Base-by-base conservation (phyloP, 2,329 filamentous ascomycete species). In the Taxawa tesnikishii region DNA sequence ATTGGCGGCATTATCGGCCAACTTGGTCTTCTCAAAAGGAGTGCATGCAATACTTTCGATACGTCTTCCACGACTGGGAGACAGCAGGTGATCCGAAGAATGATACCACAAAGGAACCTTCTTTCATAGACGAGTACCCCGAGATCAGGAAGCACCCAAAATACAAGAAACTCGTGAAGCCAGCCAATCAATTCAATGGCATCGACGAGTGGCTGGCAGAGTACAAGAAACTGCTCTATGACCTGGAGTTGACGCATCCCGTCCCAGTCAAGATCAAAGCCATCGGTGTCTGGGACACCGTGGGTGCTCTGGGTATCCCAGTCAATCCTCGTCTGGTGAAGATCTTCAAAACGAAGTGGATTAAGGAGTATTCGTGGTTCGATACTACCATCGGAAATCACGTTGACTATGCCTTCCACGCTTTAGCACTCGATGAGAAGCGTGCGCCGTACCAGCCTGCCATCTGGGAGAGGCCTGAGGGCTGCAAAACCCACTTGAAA, bases 331-430 rank as follows among this genome's bases (percentile, higher is more conserved):
- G 49, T 9, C 18, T 54, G 7, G 45, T 51, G 29, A 39, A 41
- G 4, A 16, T 37, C 25, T 43, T 37, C 24, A 21, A 42, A 28
- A n/a, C 19, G 8, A 23, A n/a, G 19, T 23, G 19, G 19, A 23
- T 23, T 39, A 50, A 33, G 43, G 46, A 27, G 43, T 54, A 52
- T 33, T 34, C 42, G 15, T 56, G 51, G 50, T 51, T 50, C 17
- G 51, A 56, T 34, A 56, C 53, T 4, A 42, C 42, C 17, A 41
- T 56, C 3, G 46, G 47, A 31, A 43, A 50, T 23, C 39, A 43
- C n/a, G 51, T 71, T 4, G 60, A 68, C 24, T 62, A 71, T 37
- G 68, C 68, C 2, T 72, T 70, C 38, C 68, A 73, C 27, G 68
- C 67, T 1, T 50, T 73, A 0, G 67, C 67, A 2, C 53, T 73